These are phyloP conservation scores for Platanus orientalis DNA, from an alignment of 164 flowering plant species.

Conservation along the genomic window DNA sequence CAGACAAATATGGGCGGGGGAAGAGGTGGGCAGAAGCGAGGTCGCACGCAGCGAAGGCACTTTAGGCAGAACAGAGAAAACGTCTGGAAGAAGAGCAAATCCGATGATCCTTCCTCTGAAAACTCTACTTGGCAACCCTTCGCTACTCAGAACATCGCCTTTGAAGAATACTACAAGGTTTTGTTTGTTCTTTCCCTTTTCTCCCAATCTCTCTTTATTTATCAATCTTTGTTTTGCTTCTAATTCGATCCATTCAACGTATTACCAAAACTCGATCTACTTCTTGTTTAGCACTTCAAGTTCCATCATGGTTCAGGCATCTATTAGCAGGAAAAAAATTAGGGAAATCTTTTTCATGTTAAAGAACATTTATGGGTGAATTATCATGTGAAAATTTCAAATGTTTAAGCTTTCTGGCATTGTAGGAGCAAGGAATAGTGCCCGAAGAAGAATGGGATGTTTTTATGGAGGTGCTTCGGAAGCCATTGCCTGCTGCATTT, in stretches of 20 bases:
- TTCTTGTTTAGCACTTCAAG: no score
- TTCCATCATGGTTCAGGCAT: not conserved
- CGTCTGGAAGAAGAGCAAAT: conserved; percentile 63
- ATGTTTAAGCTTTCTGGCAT: not conserved
- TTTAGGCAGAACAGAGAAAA: conserved; percentile 71
- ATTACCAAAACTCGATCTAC: no score
- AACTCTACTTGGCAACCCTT: conserved; percentile 62
- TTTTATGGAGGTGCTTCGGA: conserved; percentile 53
- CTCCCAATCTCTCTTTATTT: not conserved
- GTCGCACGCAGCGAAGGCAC: conserved; percentile 76
- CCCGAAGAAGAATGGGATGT: conserved; percentile 78
- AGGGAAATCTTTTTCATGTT: no score
- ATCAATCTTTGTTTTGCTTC: not conserved
- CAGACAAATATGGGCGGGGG: conserved; percentile 11
- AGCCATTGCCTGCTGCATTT: conserved; percentile 90
- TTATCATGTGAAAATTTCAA: not conserved
- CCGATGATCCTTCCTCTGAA: conserved; percentile 24
- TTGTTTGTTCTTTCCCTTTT: not conserved
- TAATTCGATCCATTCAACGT: not conserved
- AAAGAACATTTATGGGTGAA: not conserved
- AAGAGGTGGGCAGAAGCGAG: conserved; percentile 40
- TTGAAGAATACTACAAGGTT: conserved; percentile 88
- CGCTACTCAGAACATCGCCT: conserved; percentile 60
- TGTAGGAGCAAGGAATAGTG: conserved; percentile 81
- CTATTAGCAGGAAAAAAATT: not conserved